Evolutionary conservation across 192 early-diverging fungal species (phyloP).

Genomic region (Coemansia sp.): DNA sequence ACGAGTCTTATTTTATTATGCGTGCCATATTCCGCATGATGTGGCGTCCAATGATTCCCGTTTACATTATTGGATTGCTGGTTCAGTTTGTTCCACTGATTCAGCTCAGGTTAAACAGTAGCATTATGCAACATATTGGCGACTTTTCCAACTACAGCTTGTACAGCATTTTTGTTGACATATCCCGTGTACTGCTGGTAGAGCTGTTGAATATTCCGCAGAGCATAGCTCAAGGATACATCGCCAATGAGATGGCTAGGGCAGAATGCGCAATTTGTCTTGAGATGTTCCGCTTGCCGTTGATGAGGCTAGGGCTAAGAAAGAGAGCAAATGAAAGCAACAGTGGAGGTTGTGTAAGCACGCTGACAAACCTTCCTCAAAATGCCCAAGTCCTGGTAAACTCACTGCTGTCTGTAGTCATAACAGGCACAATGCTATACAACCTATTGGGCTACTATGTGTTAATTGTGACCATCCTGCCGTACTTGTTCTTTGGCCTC

Average conservation of each 20-base stretch:
- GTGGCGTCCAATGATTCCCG: constrained; percentile 36
- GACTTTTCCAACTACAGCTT: constrained; percentile 3
- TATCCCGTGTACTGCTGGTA: background rate
- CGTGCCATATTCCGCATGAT: constrained; percentile 32
- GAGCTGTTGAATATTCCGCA: background rate
- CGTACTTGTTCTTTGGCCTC: background rate
- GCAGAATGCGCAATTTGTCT: constrained; percentile 19
- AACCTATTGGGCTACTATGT: constrained; percentile 25
- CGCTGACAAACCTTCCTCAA: background rate
- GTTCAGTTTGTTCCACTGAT: background rate
- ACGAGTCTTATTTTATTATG: constrained; percentile 34
- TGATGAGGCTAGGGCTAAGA: constrained; percentile 12
- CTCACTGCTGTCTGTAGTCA: background rate
- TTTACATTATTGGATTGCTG: constrained; percentile 21
- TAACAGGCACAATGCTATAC: constrained; percentile 12
- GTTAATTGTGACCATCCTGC: constrained; percentile 15
- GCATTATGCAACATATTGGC: constrained; percentile 27
- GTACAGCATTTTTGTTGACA: constrained; percentile 19
- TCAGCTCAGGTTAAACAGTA: constrained; percentile 2
- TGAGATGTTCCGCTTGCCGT: constrained; percentile 36
- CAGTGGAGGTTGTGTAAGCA: background rate
- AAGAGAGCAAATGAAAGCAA: background rate
- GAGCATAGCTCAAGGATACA: background rate
- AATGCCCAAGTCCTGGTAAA: background rate
- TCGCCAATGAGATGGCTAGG: background rate